Conservation (phyloP, 2,329 filamentous ascomycete genomes). For the Verticillium klebahnii region DNA sequence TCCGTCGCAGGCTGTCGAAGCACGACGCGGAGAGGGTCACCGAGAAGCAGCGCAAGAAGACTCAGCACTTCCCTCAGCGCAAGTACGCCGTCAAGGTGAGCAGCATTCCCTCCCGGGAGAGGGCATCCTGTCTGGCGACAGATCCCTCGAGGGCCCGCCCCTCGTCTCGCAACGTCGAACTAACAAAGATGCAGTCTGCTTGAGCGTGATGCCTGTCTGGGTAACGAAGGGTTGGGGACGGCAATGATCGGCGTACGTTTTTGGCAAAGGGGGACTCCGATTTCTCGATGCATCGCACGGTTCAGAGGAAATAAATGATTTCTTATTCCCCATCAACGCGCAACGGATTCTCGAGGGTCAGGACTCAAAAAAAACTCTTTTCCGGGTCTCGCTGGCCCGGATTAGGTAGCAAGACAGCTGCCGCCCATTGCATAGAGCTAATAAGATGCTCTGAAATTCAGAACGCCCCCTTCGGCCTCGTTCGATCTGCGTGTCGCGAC, state of each 20-base stretch:
- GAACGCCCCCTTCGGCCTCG: neutral
- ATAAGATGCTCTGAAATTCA: conserved; percentile 6
- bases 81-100: conserved; percentile 98
- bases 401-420: neutral
- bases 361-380: conserved; percentile 3
- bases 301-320: conserved; percentile 5
- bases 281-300: conserved; percentile 7
- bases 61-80: conserved; percentile 94
- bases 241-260: conserved; percentile 6
- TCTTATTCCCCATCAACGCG: conserved; percentile 6
- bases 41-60: conserved; percentile 95
- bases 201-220: neutral
- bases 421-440: conserved; percentile 5
- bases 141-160: no score
- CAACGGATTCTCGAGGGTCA: conserved; percentile 6
- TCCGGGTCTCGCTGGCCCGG: conserved; percentile 3
- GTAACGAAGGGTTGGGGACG: conserved; percentile 1
- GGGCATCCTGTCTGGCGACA: no score
- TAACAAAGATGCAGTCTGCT: neutral
- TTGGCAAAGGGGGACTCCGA: conserved; percentile 6
- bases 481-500: neutral
- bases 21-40: conserved; percentile 81
- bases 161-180: neutral
- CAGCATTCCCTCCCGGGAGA: conserved; percentile 3
- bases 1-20: conserved; percentile 90